Percentiles rank a stretch among this genome's conserved stretches.
These are phyloP conservation scores for Immersiella caudata DNA, from an alignment of 495 filamentous ascomycete species.

Conservation along the genomic window DNA sequence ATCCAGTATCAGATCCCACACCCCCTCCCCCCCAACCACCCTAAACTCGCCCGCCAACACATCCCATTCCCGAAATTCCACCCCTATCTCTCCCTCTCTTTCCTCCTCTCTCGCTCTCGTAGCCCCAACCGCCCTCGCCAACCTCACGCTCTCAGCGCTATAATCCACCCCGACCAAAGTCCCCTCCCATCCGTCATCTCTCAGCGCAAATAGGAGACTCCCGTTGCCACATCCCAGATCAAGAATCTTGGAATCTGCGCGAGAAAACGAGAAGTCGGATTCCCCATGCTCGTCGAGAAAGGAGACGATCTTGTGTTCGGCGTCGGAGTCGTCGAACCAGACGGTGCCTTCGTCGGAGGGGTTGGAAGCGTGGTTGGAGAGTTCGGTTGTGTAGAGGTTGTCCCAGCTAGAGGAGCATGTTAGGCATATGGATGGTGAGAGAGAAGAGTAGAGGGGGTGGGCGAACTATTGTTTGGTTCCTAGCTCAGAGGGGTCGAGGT, in stretches of 20 bases:
- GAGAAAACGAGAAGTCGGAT: conserved; percentile 26
- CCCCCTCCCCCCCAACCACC: conserved; percentile 36
- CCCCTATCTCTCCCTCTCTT: background rate
- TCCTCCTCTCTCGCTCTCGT: conserved; percentile 26
- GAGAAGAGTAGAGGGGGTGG: background rate
- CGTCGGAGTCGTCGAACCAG: conserved; percentile 76
- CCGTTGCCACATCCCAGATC: conserved; percentile 91
- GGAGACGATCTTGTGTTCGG: conserved; percentile 61
- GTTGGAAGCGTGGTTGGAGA: conserved; percentile 63
- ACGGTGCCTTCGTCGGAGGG: conserved; percentile 67
- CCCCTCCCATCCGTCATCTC: conserved; percentile 60
- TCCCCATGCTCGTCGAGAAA: conserved; percentile 51
- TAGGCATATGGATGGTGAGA: background rate
- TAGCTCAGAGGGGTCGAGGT: conserved; percentile 65
- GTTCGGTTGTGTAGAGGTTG: conserved; percentile 61
- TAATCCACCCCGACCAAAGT: conserved; percentile 88
- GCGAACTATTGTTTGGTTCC: conserved; percentile 73
- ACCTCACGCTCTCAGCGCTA: conserved; percentile 66
- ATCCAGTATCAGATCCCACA: conserved; percentile 88
- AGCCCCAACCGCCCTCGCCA: conserved; percentile 59
- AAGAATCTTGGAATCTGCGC: conserved; percentile 53
- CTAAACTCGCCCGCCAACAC: conserved; percentile 59
- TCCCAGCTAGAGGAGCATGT: conserved; percentile 62
- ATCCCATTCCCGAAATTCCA: conserved; percentile 74
- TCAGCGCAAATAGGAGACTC: conserved; percentile 75